Conservation (phyloP, 305 asterid genomes). For the Lippia alba region DNA sequence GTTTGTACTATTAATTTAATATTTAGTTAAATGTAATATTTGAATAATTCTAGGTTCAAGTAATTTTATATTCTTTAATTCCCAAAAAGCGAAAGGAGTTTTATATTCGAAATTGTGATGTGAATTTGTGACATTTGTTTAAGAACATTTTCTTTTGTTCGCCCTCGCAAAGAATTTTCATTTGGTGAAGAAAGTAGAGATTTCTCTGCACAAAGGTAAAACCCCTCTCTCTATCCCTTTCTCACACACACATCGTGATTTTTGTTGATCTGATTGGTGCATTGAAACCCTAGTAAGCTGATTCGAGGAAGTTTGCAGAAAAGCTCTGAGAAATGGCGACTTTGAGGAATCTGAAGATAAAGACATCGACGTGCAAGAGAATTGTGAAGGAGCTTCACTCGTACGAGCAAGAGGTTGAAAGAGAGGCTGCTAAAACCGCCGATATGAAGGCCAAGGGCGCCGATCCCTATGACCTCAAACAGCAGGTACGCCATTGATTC, state of each 20-base stretch:
- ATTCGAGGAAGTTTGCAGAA: neutral
- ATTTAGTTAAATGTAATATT: no score
- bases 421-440: conserved; percentile 82
- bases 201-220: conserved; percentile 15
- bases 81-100: no score
- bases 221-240: neutral
- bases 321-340: conserved; percentile 50
- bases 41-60: no score
- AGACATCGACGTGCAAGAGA: conserved; percentile 82
- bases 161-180: no score
- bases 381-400: conserved; percentile 82
- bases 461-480: conserved; percentile 88
- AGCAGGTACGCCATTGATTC: conserved; percentile 54
- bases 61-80: no score
- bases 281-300: conserved; percentile 18
- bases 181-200: no score
- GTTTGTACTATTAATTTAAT: no score
- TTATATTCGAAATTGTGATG: no score
- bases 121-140: no score
- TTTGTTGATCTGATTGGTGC: neutral
- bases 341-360: conserved; percentile 78
- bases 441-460: conserved; percentile 82
- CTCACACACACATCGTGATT: neutral
- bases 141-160: no score
- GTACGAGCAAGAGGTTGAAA: conserved; percentile 83